phyloP scores from a whole-genome alignment of 306 rosid genomes.

The Quercus mongolica region DNA sequence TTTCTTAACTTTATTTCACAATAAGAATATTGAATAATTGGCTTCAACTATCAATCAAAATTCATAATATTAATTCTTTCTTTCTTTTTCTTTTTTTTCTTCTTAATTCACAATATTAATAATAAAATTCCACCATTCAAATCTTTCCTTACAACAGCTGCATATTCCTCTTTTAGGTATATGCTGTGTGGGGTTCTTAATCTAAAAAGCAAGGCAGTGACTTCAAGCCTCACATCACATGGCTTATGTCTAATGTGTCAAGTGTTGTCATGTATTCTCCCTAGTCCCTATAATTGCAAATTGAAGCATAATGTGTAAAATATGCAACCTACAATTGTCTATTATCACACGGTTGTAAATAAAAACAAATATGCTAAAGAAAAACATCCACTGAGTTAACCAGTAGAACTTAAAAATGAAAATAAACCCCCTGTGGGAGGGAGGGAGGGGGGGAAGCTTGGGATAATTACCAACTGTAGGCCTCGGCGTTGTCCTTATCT shows the following conservation, averaged over 20 bases:
- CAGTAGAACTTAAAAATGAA: background rate
- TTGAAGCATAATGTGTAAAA: background rate
- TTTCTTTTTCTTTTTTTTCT: too few relatives aligned
- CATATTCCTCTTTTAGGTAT: background rate
- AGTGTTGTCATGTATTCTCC: background rate
- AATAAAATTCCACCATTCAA: background rate
- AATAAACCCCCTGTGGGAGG: background rate
- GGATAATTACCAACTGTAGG: constrained; percentile 62
- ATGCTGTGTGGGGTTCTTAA: background rate
- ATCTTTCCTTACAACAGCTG: background rate
- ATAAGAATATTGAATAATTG: background rate
- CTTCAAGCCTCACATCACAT: background rate
- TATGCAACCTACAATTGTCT: background rate
- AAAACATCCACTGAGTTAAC: background rate
- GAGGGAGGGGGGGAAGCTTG: background rate
- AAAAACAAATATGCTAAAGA: background rate
- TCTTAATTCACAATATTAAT: background rate
- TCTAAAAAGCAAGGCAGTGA: background rate
- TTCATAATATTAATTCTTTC: too few relatives aligned
- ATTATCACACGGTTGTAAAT: background rate
- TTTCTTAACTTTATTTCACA: background rate
- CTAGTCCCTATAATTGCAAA: background rate
- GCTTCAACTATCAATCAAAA: background rate
- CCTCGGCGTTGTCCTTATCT: constrained; percentile 81
- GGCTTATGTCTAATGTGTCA: background rate